Percentiles rank a stretch among this genome's conserved stretches.
phyloP scores from a whole-genome alignment of 768 basidiomycete species.

The Termitomyces sp. region DNA sequence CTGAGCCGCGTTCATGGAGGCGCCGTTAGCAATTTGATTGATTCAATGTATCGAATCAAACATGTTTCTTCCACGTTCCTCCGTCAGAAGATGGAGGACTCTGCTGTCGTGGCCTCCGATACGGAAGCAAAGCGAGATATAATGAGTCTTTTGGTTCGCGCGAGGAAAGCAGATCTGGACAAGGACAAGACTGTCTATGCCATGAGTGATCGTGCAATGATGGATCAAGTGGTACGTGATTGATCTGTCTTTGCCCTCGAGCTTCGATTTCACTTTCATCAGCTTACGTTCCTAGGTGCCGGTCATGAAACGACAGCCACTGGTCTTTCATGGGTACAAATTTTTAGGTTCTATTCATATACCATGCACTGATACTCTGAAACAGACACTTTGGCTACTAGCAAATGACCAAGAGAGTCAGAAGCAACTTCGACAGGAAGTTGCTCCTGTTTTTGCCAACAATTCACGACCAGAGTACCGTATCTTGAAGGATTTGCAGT shows the following conservation, averaged over 20 bases:
- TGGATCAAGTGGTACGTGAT: constrained; percentile 43
- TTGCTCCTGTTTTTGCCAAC: constrained; percentile 30
- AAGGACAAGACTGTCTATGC: constrained; percentile 30
- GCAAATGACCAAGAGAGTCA: constrained; percentile 47
- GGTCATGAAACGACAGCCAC: constrained; percentile 44
- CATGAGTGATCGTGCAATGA: constrained; percentile 44
- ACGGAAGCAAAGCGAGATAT: constrained; percentile 42
- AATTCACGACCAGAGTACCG: constrained; percentile 34
- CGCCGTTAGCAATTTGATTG: constrained; percentile 1
- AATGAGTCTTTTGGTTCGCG: constrained; percentile 45
- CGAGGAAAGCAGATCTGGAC: constrained; percentile 32
- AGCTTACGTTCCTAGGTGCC: constrained; percentile 46
- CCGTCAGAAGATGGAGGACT: constrained; percentile 33
- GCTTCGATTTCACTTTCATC: background rate
- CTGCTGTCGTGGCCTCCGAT: constrained; percentile 26
- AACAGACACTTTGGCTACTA: constrained; percentile 47
- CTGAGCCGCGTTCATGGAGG: background rate
- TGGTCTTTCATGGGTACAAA: constrained; percentile 43
- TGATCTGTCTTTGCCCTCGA: background rate
- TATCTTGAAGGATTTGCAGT: constrained; percentile 31
- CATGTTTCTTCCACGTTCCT: constrained; percentile 35
- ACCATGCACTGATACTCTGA: background rate
- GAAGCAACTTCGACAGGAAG: constrained; percentile 46
- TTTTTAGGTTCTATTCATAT: background rate
- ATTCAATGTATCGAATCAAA: constrained; percentile 37